Base-by-base conservation (phyloP, 2,329 filamentous ascomycete species). In the Diaporthe citri region DNA sequence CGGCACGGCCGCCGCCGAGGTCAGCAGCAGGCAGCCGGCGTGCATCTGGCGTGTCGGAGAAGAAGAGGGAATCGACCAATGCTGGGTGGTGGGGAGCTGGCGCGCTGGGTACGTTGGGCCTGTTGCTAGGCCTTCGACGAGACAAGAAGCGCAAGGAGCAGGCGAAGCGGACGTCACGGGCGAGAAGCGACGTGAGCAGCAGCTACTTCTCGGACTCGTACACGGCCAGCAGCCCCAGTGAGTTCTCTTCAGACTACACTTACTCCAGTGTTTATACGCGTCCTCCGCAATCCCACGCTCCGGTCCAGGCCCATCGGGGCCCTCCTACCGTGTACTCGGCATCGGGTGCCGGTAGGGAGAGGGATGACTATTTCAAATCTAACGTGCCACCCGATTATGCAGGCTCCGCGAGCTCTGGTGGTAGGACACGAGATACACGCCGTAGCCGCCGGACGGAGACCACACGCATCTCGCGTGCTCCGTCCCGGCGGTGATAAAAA, bases 131-230 rank as follows among this genome's bases (percentile, higher is more conserved):
- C 75, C 80, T 91, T 60, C 83, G 80, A 76, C 86, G 86, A 76
- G 86, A 89, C 80, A 85, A 88, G 77, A 88, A 88, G 82, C 85
- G 86, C 73, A 81, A 81, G 74, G 82, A 85, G 79, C 79, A 84
- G 52, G 77, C 81, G 64, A 84, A 82, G 66, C 73, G 75, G 59
- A 46, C 72, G 34, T 74, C 75, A 56, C 73, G 75, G 52, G 79
- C 86, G 25, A 82, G 85, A 74, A 88, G 86, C 84, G 81, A 87
- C 79, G 78, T 83, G 76, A 84, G 84, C 80, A 89, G 89, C 83
- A 88, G 84, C 81, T 88, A 89, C 81, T 90, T 86, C 71, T 88
- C 87, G 76, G 88, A 88, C 80, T 88, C 86, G 70, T 91, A 90
- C 81, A 87, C 86, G 31, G 86, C 85, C 77, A 86, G 83, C 77